These are phyloP conservation scores for Hymenoscyphus fraxineus DNA, from an alignment of 2,329 filamentous ascomycete species.

Conservation along the genomic window DNA sequence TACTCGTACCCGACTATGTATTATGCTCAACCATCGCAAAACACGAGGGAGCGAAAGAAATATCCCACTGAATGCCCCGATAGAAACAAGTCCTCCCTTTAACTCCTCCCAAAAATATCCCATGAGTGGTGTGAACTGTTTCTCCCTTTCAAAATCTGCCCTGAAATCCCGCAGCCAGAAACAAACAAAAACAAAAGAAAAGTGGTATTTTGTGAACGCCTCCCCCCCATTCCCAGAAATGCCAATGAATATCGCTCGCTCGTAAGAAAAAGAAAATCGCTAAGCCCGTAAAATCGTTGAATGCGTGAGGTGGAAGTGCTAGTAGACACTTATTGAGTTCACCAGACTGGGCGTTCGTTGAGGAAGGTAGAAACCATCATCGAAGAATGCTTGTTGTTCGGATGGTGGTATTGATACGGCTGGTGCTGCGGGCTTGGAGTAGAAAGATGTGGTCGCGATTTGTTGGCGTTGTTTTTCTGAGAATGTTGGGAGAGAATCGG, in stretches of 20 bases:
- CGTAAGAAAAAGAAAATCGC: constrained; percentile 7
- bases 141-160: background rate
- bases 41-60: constrained; percentile 1
- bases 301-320: constrained; percentile 12
- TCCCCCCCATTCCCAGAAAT: constrained; percentile 1
- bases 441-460: constrained; percentile 40
- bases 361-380: constrained; percentile 46
- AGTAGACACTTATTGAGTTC: constrained; percentile 46
- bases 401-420: constrained; percentile 28
- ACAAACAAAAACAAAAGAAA: constrained; percentile 3
- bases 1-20: background rate
- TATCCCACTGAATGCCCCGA: background rate
- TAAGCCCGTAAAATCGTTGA: background rate
- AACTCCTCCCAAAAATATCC: background rate
- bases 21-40: constrained; percentile 6
- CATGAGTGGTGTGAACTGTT: constrained; percentile 12
- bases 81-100: background rate
- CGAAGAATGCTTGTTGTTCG: constrained; percentile 42
- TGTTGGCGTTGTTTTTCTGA: constrained; percentile 50
- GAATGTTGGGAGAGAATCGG: constrained; percentile 53
- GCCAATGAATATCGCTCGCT: constrained; percentile 2
- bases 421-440: constrained; percentile 28
- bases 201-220: constrained; percentile 8
- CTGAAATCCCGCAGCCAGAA: background rate
- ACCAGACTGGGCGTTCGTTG: constrained; percentile 40